Evolutionary conservation across 1,284 basidiomycete species (phyloP), one percentile per base, ranked within the genome.

Genomic region (Pyrrhoderma noxium): DNA sequence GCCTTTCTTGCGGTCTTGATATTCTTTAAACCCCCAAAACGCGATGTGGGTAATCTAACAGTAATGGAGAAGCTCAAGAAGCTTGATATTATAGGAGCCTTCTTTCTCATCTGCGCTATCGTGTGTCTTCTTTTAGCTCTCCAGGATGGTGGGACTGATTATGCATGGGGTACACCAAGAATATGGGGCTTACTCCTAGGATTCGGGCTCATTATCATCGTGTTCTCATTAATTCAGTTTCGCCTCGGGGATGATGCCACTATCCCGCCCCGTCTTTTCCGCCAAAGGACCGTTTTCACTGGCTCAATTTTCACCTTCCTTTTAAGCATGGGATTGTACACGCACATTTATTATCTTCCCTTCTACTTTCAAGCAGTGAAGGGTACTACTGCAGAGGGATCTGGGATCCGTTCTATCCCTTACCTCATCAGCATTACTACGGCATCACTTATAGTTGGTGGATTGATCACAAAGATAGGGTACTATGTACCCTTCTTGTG

Each of bases 331-430:
- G 59, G 61, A 9, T 65, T 74, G 59, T 61, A 72, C 45, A 57
- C 56, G 18, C 56, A 53, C 42, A 52, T 57, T 31, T 57, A 47
- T 53, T 58, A 69, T 57, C 60, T 73, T 0, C 72, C 72, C 0
- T 64, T 74, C 27, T 73, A 65, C 62, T 73, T 71, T 60, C 68
- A 74, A 58, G 70, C 70, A 18, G 66, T 67, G 55, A 62, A 68
- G 55, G 49, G 57, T 25, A 66, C 65, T 38, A 58, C 65, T 3
- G 65, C 73, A 0, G 69, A 71, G n/a, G 64, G 68, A 65, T 89
- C 86, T 45, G 81, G 66, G 21, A 74, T 67, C 53, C 85, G 73
- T 60, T 84, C 80, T 54, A 87, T 76, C 49, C 75, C 70, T 57
- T 89, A 84, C 59, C 85, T 70, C 62, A 89, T 85, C 40, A 85